Evolutionary conservation across 352 stramenopile species (phyloP).

Genomic region (Pythium apleroticum): DNA sequence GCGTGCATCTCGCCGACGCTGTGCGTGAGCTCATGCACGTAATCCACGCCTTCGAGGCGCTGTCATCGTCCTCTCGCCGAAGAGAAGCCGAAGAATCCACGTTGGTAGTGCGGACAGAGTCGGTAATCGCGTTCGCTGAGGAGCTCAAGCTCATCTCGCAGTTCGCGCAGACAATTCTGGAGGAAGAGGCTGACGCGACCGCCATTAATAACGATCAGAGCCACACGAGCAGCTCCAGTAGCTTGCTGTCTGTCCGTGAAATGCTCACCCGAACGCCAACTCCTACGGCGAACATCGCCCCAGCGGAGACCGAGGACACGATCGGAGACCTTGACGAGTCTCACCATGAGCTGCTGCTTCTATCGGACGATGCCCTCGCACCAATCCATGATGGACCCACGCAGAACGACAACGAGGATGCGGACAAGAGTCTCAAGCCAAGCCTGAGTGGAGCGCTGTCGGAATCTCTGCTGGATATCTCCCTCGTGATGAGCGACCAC

Average conservation of each 20-base stretch:
- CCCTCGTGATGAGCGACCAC: conserved; percentile 76
- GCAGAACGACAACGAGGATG: not conserved
- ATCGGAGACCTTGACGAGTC: conserved; percentile 19
- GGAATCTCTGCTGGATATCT: conserved; percentile 68
- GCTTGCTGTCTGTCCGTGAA: conserved; percentile 30
- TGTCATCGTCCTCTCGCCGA: conserved; percentile 3
- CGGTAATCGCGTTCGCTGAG: conserved; percentile 53
- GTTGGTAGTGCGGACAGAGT: conserved; percentile 17
- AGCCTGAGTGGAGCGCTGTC: conserved; percentile 30
- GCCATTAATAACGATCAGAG: conserved; percentile 22
- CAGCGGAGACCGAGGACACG: not conserved
- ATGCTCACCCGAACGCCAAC: conserved; percentile 38
- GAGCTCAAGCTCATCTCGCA: conserved; percentile 56
- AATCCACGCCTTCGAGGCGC: conserved; percentile 18
- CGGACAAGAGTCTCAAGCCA: not conserved
- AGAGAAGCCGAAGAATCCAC: not conserved
- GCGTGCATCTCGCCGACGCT: conserved; percentile 16
- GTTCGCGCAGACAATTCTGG: conserved; percentile 61
- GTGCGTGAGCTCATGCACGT: conserved; percentile 23
- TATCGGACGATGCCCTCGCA: conserved; percentile 15
- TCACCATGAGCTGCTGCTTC: conserved; percentile 11
- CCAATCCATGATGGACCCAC: not conserved
- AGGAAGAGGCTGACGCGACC: conserved; percentile 39
- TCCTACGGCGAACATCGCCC: conserved; percentile 7
- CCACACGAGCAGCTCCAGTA: conserved; percentile 48